Evolutionary conservation across 805 yeast genomes (phyloP).

Genomic region (Torulaspora franciscae): DNA sequence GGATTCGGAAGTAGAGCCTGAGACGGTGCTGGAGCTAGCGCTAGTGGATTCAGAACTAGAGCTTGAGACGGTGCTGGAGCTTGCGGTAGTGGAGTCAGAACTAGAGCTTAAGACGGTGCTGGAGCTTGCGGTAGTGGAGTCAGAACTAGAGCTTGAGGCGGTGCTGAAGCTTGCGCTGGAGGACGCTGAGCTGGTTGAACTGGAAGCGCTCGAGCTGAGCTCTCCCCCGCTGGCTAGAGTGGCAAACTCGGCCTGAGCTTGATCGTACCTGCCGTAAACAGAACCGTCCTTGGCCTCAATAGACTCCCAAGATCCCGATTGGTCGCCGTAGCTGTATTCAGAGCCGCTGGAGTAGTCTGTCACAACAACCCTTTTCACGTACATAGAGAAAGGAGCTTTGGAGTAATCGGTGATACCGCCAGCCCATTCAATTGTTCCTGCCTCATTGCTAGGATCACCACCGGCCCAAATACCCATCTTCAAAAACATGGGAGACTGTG

Average conservation of each 20-base stretch:
- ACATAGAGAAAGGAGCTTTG: conserved; percentile 64
- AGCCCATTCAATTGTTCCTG: conserved; percentile 78
- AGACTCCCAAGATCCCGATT: conserved; percentile 55
- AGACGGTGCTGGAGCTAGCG: conserved; percentile 2
- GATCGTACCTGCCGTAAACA: conserved; percentile 53
- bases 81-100: conserved; percentile 9
- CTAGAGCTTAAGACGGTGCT: conserved; percentile 8
- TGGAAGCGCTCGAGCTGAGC: conserved; percentile 9
- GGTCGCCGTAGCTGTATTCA: conserved; percentile 50
- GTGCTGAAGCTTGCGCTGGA: conserved; percentile 13
- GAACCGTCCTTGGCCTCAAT: conserved; percentile 53
- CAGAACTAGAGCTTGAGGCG: conserved; percentile 8
- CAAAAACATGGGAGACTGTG: conserved; percentile 84
- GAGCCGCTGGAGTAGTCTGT: conserved; percentile 65
- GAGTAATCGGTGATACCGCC: conserved; percentile 68
- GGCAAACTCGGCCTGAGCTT: conserved; percentile 43
- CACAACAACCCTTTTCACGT: conserved; percentile 54
- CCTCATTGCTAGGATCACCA: conserved; percentile 60
- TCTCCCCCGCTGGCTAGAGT: conserved; percentile 26
- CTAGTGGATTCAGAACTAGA: conserved; percentile 12
- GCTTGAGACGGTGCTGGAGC: conserved; percentile 11
- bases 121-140: conserved; percentile 3
- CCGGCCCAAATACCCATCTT: conserved; percentile 77
- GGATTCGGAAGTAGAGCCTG: not conserved
- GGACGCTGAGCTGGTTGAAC: conserved; percentile 11